These are phyloP conservation scores for Calonectria pseudoreteaudii DNA, from an alignment of 2,329 filamentous ascomycete species.

Conservation along the genomic window DNA sequence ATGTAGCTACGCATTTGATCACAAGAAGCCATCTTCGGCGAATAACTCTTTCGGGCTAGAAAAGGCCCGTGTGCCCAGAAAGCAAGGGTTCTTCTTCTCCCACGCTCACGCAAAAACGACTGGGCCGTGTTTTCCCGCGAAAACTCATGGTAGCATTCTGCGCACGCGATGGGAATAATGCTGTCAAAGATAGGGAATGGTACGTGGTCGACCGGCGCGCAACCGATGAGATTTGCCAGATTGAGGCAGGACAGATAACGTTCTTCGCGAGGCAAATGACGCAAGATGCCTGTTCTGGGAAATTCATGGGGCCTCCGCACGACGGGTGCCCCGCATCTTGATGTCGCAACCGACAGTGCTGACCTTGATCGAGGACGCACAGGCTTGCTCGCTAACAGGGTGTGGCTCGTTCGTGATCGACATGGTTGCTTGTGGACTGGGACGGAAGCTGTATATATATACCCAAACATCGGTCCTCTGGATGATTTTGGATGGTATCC, in stretches of 20 bases:
- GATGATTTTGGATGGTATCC: neutral
- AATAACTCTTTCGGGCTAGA: neutral
- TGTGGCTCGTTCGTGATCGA: slow-evolving; percentile 15
- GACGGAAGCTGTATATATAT: slow-evolving; percentile 16
- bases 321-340: slow-evolving; percentile 26
- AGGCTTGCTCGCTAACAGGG: neutral
- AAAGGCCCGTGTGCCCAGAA: neutral
- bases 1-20: neutral
- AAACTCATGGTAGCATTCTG: neutral
- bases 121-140: neutral
- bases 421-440: slow-evolving; percentile 6
- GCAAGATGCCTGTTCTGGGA: slow-evolving; percentile 24
- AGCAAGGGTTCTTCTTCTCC: neutral
- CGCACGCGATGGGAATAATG: slow-evolving; percentile 5
- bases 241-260: slow-evolving; percentile 33
- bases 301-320: slow-evolving; percentile 23
- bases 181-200: neutral
- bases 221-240: slow-evolving; percentile 33
- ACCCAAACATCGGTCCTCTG: neutral
- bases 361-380: slow-evolving; percentile 13
- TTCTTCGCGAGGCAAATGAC: slow-evolving; percentile 38
- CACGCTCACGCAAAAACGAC: neutral
- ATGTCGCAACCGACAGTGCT: neutral
- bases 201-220: slow-evolving; percentile 15
- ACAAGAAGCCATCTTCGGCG: neutral